phyloP scores from a whole-genome alignment of 192 early-diverging fungal species.

The Rhizoclosmatium sp. region DNA sequence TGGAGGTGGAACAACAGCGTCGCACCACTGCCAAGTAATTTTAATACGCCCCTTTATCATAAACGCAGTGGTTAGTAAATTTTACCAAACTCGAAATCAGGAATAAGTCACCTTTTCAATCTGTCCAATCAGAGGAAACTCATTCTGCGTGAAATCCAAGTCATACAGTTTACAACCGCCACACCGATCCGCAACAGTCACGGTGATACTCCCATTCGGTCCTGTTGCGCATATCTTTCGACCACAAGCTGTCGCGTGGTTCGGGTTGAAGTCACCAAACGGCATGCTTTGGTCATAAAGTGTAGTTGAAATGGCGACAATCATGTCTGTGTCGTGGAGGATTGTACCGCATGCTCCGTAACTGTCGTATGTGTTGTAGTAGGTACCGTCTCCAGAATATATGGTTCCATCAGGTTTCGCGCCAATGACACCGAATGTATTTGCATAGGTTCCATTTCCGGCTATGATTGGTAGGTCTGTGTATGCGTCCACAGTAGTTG shows the following conservation, averaged over 20 bases:
- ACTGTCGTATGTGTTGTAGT: not conserved
- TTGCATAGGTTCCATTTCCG: too few relatives aligned
- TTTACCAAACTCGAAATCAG: too few relatives aligned
- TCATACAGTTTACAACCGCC: not conserved
- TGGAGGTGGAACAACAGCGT: too few relatives aligned
- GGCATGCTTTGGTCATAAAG: not conserved
- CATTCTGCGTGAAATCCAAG: not conserved
- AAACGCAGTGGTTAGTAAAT: too few relatives aligned
- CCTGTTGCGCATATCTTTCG: not conserved
- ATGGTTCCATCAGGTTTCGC: too few relatives aligned
- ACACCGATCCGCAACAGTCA: not conserved
- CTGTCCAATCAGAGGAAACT: not conserved
- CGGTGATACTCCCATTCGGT: conserved; percentile 3
- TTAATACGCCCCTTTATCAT: too few relatives aligned
- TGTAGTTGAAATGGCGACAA: not conserved
- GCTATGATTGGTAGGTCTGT: too few relatives aligned
- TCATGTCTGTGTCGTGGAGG: conserved; percentile 1
- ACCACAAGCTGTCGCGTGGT: not conserved
- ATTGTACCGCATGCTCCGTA: not conserved
- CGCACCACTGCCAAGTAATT: too few relatives aligned
- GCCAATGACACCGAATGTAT: too few relatives aligned
- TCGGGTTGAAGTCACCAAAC: not conserved
- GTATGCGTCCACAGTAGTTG: too few relatives aligned
- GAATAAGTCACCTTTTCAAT: not conserved
- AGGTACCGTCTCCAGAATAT: not conserved